Conservation (phyloP, 73 alveolate species). For the Blepharisma stoltei region DNA sequence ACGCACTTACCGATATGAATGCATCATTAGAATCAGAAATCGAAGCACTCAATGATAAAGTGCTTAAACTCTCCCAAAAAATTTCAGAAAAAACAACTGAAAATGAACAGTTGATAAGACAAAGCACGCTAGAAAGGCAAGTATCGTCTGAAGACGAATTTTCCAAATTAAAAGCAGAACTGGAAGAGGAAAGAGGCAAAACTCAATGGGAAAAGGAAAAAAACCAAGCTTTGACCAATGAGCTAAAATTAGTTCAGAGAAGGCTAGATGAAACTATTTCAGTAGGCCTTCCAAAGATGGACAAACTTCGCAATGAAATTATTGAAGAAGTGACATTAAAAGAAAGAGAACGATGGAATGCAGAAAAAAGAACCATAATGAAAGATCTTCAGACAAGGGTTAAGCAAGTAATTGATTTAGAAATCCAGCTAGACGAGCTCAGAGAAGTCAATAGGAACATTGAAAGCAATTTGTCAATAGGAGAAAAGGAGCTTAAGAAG, state of each 20-base stretch:
- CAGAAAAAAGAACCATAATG: conserved; percentile 38
- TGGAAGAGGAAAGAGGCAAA: neutral
- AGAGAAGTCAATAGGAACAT: conserved; percentile 51
- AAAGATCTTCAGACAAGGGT: conserved; percentile 55
- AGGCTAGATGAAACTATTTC: neutral
- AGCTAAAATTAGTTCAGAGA: neutral
- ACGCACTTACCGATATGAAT: neutral
- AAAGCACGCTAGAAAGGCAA: neutral
- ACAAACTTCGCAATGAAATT: neutral
- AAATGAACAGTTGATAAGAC: neutral
- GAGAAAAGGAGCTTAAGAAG: conserved; percentile 68
- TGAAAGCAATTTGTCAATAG: conserved; percentile 51
- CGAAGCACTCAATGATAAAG: neutral
- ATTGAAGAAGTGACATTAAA: conserved; percentile 32
- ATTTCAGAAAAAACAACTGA: too few species aligned
- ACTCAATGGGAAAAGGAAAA: neutral
- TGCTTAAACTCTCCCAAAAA: neutral
- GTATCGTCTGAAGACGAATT: neutral
- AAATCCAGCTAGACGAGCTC: conserved; percentile 54
- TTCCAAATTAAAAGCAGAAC: neutral
- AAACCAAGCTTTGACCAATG: neutral
- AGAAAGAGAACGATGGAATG: conserved; percentile 38
- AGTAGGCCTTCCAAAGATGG: neutral
- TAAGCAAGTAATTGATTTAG: conserved; percentile 51
- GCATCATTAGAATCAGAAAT: conserved; percentile 16